Base-by-base conservation (phyloP, 2,329 filamentous ascomycete genomes). In the Ophiostoma populinum region DNA sequence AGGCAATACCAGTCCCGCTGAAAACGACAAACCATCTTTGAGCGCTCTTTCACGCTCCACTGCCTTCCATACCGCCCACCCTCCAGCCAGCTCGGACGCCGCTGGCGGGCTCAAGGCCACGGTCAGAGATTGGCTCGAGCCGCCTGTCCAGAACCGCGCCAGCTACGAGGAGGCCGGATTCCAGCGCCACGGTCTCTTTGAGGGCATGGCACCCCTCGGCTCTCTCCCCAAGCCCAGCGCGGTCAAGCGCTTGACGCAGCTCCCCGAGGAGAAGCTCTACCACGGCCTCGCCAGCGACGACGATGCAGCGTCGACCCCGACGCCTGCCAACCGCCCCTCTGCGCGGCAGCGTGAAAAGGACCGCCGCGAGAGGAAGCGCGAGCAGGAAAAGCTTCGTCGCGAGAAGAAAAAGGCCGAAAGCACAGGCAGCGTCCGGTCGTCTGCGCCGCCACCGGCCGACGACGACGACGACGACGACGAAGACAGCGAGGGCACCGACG, bases 171-270 rank as follows among this genome's bases (percentile, higher is more conserved):
- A 92, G 51, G 71, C 67, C 38, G 80, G 79, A 29, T 66, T 90
- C 45, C 62, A 77, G 47, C 66, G 77, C 32, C 71, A 74, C 52
- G 80, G 80, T 43, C 80, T 92, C 13, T 62, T 92, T 39, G 76
- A 81, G 54, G 76, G 76, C 47, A 92, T 92, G 85, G 75, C 75
- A 35, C 76, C 85, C 18, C 59, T 93, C 37, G 85, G 85, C 26
- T 67, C 74, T 36, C 63, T 75, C 45, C 85, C 85, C 10, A 71
- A 69, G 55, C 65, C 64, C 9, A 37, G 13, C 32, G 67, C 71
- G 50, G 61, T 74, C 44, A 71, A 73, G 52, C 46, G 37, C 45
- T 17, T 43, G 21, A 42, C 16, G 34, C 37, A 27, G 13, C 30
- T 38, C 8, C 19, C 25, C 8, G 43, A 42, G 21, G 43, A 45